Evolutionary conservation across 1,284 basidiomycete genomes (phyloP).

Genomic region (Marasmius oreades): DNA sequence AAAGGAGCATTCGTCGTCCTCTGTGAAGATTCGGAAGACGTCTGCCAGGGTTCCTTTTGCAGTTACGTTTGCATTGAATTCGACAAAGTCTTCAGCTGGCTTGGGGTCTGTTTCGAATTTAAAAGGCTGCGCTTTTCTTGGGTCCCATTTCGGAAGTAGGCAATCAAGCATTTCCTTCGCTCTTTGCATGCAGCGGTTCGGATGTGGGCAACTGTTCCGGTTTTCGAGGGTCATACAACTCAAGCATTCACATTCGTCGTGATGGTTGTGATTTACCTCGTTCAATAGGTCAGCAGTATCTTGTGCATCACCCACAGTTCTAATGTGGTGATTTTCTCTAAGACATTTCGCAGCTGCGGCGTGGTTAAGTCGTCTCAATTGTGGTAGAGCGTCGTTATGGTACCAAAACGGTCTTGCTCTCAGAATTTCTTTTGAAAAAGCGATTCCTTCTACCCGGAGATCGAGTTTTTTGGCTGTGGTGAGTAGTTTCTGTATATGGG

Average conservation of each 20-base stretch:
- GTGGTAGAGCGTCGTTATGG: constrained; percentile 15
- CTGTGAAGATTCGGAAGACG: constrained; percentile 13
- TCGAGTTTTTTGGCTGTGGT: constrained; percentile 17
- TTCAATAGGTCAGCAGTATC: not conserved
- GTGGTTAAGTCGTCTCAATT: constrained; percentile 1
- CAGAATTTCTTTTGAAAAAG: constrained; percentile 11
- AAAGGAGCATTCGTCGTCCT: not conserved
- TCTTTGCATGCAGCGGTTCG: constrained; percentile 8
- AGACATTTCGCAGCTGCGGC: constrained; percentile 6
- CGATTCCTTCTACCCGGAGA: constrained; percentile 16
- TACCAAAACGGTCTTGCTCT: constrained; percentile 25
- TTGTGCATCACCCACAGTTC: constrained; percentile 12
- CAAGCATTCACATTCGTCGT: not conserved
- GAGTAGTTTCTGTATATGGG: constrained; percentile 15
- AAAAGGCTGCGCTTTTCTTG: constrained; percentile 4
- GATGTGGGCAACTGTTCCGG: not conserved
- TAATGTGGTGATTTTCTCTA: constrained; percentile 12
- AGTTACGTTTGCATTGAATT: constrained; percentile 6
- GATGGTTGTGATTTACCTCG: not conserved
- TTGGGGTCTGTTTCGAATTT: constrained; percentile 2
- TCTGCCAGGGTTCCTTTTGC: not conserved
- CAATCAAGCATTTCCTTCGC: constrained; percentile 9
- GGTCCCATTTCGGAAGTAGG: constrained; percentile 14
- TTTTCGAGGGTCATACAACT: not conserved
- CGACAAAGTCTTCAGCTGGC: not conserved